Base-by-base conservation (phyloP, 139 green algal species). In the Asterochloris erici region DNA sequence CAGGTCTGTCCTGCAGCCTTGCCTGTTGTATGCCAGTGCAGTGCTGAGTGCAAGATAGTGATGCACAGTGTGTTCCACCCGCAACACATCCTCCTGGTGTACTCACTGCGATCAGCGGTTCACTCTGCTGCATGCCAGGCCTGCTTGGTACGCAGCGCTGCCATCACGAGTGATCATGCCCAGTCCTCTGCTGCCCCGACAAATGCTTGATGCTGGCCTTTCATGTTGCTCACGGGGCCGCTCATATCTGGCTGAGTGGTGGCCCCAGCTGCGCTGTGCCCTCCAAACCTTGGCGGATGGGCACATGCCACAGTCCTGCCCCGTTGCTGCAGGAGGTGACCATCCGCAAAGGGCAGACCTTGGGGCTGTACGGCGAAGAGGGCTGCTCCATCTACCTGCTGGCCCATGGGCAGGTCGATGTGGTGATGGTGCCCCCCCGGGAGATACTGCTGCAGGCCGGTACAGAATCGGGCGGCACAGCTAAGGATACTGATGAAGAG, bases 341-440 rank as follows among this genome's bases (percentile, higher is more conserved):
- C 38, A 77, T 83, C 79, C 63, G 38, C 64, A 23, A 47, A 16
- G 68, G 79, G 68, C 66, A 77, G 19, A 24, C 77, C 19, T n/a
- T 83, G 63, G 78, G 66, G 23, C 63, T n/a, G 14, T 17, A 66
- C n/a, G 68, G 68, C 11, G 62, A 24, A 38, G 66, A 68, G 19
- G 79, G 79, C 11, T 24, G 63, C 12, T 83, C 21, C 47, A 77
- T 83, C 79, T 83, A 71, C 23, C 38, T 83, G 60, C 63, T 83
- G 60, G 79, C 79, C 1, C 47, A 83, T 60, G 79, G 79, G 28
- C 29, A 77, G 16, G 68, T 77, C 38, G 68, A 83, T 38, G 68
- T 83, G 66, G 28, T 83, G 68, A 77, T 70, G 79, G 38, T 54
- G 38, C 38, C 38, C 38, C 38, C 38, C 38, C 38, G 38, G 38